Evolutionary conservation across 257 asterid species (phyloP), one percentile per base, ranked within the genome.

Genomic region (Solanum pinnatisectum): DNA sequence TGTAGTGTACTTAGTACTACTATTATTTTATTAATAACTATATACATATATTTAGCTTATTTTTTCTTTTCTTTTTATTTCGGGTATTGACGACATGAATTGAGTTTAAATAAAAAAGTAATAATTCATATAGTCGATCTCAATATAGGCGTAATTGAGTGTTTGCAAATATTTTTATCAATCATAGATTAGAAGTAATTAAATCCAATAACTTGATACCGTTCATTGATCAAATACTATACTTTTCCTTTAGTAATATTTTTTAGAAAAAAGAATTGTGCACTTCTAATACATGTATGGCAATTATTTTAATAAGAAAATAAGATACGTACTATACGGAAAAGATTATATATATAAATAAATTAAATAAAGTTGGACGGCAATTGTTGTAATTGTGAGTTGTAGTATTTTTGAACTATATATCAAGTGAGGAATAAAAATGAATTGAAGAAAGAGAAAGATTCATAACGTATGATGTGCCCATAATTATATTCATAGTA

Each of bases 381-480:
- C 39, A 52, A 74, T 20, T 27, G 40, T 23, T 20, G 84, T 42
- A 86, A 72, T 35, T 8, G 5, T 16, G 86, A 88, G 85, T 83
- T 74, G 88, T 49, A 79, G 30, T 60, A 83, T 42, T 39, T 63
- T 56, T 77, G 33, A 39, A 77, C 23, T 77, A 40, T 39, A 39
- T 77, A 36, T 11, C 67, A 65, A 85, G 83, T 77, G 85, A 72
- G 18, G 85, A 72, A 59, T 27, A 36, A 84, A 72, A 14, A 8
- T 71, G 83, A 59, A 87, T 39, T 77, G 23, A 77, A 77, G 59
- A 39, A 35, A 65, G 16, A 35, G 33, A 59, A 16, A 83, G 85
- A 90, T 90, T 90, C 90, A 85, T 90, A 40, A 87, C 91, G 86
- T 90, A 85, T 33, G 52, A 72, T 87, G 49, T 35, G 40, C 40